Base-by-base conservation (phyloP, 1,284 basidiomycete species). In the Ganoderma sp. region DNA sequence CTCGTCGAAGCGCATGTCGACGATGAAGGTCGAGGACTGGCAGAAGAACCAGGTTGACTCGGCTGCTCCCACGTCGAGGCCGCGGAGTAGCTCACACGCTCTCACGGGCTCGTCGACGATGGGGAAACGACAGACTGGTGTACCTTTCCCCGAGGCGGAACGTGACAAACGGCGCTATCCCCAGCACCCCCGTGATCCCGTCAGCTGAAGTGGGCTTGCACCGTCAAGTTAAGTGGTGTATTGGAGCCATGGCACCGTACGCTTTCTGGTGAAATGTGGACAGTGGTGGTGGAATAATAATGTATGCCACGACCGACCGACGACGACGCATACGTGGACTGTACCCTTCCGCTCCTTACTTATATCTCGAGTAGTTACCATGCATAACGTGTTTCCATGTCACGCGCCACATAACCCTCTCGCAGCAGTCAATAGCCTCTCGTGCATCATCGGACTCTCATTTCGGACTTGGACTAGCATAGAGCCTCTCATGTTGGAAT, bases 11-110 rank as follows among this genome's bases (percentile, higher is more conserved):
- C 86, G 90, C 60, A 77, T 89, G 78, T 93, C 91, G 57, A 87
- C 84, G 76, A 79, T 92, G 82, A 92, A 93, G 77, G 92, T 94
- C 43, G 90, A 93, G 77, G 92, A 93, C 74, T 94, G 92, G 92
- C 89, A 92, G 78, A 85, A 85, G 70, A 84, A 88, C 75, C 92
- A 93, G 75, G 82, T 87, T 60, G 80, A 79, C 50, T 84, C 84
- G 43, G 69, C 73, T 61, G 79, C 79, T 52, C 84, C 84, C 39
- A 71, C 74, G 74, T 74, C 63, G 70, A 71, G 28, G 75, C 73
- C 67, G 74, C 57, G 42, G 32, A 61, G 50, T 14, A 25, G 65
- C 34, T 42, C 67, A 52, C 69, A 70, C 54, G 61, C 32, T 19
- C 71, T 60, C 7, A 75, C 70, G 41, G 75, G 77, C 63, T 67